Evolutionary conservation across 352 stramenopile genomes (phyloP), one percentile per base, ranked within the genome.

Genomic region (Blastocystis hominis): DNA sequence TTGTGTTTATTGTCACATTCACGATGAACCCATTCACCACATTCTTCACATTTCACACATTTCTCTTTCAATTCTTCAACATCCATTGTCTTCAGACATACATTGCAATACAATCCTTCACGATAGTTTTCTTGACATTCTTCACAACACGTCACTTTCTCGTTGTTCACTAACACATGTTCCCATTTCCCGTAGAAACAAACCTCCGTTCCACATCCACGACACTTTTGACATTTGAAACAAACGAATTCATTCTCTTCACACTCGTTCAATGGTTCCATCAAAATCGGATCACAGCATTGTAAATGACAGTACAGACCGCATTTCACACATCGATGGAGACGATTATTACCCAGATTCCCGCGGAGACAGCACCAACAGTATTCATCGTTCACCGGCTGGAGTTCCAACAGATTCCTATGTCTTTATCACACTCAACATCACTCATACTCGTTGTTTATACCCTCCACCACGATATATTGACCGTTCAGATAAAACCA

Each of bases 301-400:
- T 10, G 10, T 7, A 55, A 47, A 30, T 76, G 66, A 30, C 20
- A 53, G 46, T 54, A 76, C 66, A 76, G 40, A 24, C 66, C 66
- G 55, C 66, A 76, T 30, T 76, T 76, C 66, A 20, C 17, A 55
- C 66, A 76, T n/a, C 40, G 34, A 47, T 76, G 40, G 15, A 76
- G 40, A 53, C 36, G 66, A 75, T 47, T n/a, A 1, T 76, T 7
- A 20, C 34, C 40, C 4, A 3, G 30, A 20, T 5, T 20, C 3
- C 66, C 66, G n/a, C 36, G 66, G 13, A 76, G 40, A 76, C 66
- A 76, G 24, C 66, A 76, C 66, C 66, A 76, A 55, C 66, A 76
- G 46, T 76, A 47, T 42, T 76, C 66, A 17, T 76, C 66, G 2
- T 2, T 15, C 20, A 4, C 40, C 15, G 66, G 66, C 46, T 76